phyloP scores from a whole-genome alignment of 805 yeast genomes.

The Barnettozyma vustinii region DNA sequence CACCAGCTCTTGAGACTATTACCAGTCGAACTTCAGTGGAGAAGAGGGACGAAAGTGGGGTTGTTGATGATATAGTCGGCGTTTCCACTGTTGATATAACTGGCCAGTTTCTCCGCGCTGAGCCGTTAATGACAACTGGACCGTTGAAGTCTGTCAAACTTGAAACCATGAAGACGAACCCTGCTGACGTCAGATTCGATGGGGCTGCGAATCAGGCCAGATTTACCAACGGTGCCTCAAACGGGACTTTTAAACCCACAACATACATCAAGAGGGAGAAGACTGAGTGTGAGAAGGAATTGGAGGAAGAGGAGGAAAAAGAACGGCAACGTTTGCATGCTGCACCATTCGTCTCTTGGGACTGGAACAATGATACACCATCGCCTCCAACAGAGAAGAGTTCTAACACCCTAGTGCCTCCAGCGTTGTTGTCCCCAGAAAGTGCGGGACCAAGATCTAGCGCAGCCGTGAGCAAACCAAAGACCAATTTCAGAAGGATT shows the following conservation, averaged over 20 bases:
- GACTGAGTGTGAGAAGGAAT: slow-evolving; percentile 1
- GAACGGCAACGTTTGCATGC: background rate
- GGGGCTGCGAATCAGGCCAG: background rate
- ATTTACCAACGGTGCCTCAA: background rate
- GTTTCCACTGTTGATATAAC: no score
- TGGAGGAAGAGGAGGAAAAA: slow-evolving; percentile 4
- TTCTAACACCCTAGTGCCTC: background rate
- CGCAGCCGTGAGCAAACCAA: background rate
- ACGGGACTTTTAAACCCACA: slow-evolving; percentile 10
- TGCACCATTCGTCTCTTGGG: slow-evolving; percentile 7
- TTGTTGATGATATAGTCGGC: no score
- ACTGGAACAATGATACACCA: background rate
- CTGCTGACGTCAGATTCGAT: background rate
- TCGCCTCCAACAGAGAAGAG: background rate
- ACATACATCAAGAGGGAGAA: slow-evolving; percentile 3
- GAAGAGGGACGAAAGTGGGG: background rate
- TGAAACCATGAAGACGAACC: background rate
- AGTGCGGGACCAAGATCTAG: background rate
- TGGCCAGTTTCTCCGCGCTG: background rate
- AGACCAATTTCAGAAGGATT: background rate
- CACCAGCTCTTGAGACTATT: background rate
- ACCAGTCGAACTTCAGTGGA: no score
- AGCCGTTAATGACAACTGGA: background rate
- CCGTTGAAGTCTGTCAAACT: background rate
- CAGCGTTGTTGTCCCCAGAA: background rate